Evolutionary conservation across 129 eudicot species (phyloP).

Genomic region (Tagetes patula): DNA sequence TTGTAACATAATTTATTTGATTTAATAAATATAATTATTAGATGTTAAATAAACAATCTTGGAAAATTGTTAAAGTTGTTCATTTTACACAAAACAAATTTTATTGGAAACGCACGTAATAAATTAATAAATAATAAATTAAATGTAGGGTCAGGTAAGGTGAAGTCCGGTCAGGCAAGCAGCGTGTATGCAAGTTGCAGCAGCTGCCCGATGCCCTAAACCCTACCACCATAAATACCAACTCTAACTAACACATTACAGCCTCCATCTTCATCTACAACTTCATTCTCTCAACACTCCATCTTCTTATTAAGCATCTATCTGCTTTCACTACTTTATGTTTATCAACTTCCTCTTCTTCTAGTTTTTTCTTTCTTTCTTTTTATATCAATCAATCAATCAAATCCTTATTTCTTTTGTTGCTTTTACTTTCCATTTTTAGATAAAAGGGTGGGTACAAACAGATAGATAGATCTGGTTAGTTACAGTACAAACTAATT

Average conservation of each 20-base stretch:
- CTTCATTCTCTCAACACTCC: no score
- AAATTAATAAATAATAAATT: not conserved
- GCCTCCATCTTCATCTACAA: constrained; percentile 32
- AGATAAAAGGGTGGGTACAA: constrained; percentile 13
- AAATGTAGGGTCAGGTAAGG: constrained; percentile 10
- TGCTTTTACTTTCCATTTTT: not conserved
- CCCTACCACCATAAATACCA: constrained; percentile 35
- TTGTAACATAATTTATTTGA: no score
- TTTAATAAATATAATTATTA: no score
- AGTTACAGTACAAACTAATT: not conserved
- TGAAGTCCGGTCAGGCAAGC: constrained; percentile 27
- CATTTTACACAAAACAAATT: no score
- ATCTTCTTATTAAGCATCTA: not conserved
- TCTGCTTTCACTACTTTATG: no score
- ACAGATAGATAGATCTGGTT: constrained; percentile 23
- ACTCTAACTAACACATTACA: constrained; percentile 16
- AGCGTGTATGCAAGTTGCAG: constrained; percentile 29
- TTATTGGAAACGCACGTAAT: not conserved
- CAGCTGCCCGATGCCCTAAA: constrained; percentile 38
- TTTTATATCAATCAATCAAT: not conserved
- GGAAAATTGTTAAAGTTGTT: no score
- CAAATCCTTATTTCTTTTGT: not conserved
- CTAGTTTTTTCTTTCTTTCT: not conserved
- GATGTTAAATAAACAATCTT: no score
- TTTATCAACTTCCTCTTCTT: not conserved